Percentiles rank a stretch among this genome's conserved stretches.
phyloP scores from a whole-genome alignment of 805 yeast species.

The Candida gorgasii region DNA sequence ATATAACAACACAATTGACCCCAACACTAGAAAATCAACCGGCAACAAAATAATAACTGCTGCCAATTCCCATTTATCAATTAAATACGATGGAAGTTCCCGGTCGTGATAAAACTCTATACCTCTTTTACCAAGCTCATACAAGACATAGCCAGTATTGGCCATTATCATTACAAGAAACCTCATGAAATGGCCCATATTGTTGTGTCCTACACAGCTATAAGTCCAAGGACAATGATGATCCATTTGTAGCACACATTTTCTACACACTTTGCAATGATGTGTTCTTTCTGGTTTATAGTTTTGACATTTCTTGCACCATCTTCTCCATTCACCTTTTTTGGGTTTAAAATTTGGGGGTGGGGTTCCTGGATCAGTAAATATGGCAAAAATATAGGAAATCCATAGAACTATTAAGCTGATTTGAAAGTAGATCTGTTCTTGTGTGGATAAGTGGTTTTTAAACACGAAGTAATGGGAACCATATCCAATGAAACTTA shows the following conservation, averaged over 20 bases:
- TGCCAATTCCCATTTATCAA: slow-evolving; percentile 52
- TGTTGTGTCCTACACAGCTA: slow-evolving; percentile 82
- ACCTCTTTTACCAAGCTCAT: slow-evolving; percentile 43
- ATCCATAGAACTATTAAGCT: slow-evolving; percentile 65
- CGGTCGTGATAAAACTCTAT: slow-evolving; percentile 47
- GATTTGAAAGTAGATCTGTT: slow-evolving; percentile 50
- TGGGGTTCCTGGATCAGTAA: slow-evolving; percentile 67
- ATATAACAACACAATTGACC: slow-evolving; percentile 60
- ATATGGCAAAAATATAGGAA: slow-evolving; percentile 70
- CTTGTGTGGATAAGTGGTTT: slow-evolving; percentile 36
- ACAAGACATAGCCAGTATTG: slow-evolving; percentile 49
- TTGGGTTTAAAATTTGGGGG: slow-evolving; percentile 47
- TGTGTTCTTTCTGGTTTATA: slow-evolving; percentile 84
- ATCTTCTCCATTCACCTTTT: slow-evolving; percentile 58
- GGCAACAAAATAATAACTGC: slow-evolving; percentile 58
- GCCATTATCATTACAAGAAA: slow-evolving; percentile 67
- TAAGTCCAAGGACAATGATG: slow-evolving; percentile 94
- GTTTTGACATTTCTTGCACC: slow-evolving; percentile 69
- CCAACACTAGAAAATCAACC: slow-evolving; percentile 56
- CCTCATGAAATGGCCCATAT: slow-evolving; percentile 77
- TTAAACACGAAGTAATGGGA: slow-evolving; percentile 58
- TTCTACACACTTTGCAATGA: slow-evolving; percentile 78
- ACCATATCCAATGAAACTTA: slow-evolving; percentile 60
- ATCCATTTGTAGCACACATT: slow-evolving; percentile 86
- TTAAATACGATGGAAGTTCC: slow-evolving; percentile 55